Evolutionary conservation across 192 early-diverging fungal genomes (phyloP).

Genomic region (Mortierella antarctica): DNA sequence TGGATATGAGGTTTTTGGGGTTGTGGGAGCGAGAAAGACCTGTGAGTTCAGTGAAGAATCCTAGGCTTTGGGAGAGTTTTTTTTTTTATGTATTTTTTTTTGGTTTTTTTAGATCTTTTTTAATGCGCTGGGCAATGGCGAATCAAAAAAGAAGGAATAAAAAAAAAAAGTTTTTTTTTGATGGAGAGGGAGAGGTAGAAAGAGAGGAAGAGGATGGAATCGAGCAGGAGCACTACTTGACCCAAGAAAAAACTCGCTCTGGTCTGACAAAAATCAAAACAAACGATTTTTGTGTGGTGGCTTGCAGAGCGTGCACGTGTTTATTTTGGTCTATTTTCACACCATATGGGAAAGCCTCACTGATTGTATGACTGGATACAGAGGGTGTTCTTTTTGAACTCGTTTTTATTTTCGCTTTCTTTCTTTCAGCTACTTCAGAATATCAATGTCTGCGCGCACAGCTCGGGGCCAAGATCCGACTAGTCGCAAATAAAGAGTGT

Average conservation of each 20-base stretch:
- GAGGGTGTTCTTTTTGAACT: conserved; percentile 6
- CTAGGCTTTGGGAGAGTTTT: conserved; percentile 7
- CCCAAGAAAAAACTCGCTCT: not conserved
- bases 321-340: too few relatives aligned
- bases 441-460: conserved; percentile 38
- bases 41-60: conserved; percentile 35
- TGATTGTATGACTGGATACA: too few relatives aligned
- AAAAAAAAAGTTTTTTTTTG: conserved; percentile 9
- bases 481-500: conserved; percentile 41
- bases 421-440: conserved; percentile 32
- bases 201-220: not conserved
- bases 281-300: too few relatives aligned
- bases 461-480: conserved; percentile 38
- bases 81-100: conserved; percentile 10
- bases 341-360: too few relatives aligned
- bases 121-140: conserved; percentile 28
- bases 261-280: too few relatives aligned
- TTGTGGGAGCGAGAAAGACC: conserved; percentile 14
- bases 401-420: conserved; percentile 22
- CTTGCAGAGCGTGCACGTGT: too few relatives aligned
- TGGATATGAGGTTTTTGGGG: not conserved
- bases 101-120: conserved; percentile 20
- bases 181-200: conserved; percentile 4
- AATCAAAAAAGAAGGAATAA: conserved; percentile 9
- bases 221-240: not conserved